These are phyloP conservation scores for Brassica rapa DNA, from an alignment of 345 rosid genomes.

Conservation along the genomic window DNA sequence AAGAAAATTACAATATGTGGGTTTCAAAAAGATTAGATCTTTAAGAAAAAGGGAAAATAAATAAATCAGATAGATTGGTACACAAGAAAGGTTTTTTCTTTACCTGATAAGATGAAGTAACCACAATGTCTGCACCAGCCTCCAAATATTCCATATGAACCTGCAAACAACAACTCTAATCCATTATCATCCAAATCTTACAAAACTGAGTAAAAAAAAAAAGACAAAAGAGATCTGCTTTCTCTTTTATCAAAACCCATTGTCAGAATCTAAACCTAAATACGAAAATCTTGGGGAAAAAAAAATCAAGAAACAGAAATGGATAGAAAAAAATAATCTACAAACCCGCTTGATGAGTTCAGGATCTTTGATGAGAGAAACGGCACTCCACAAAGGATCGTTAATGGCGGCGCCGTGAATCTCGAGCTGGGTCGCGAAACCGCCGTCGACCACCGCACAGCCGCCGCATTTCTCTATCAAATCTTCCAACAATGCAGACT, in stretches of 20 bases:
- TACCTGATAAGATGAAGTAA: constrained; percentile 94
- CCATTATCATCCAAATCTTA: constrained; percentile 13
- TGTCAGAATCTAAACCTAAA: not conserved
- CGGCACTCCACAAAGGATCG: constrained; percentile 94
- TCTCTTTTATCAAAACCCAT: not conserved
- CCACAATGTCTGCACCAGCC: constrained; percentile 90
- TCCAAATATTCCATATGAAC: constrained; percentile 89
- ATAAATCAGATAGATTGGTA: constrained; percentile 2
- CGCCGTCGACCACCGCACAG: constrained; percentile 91
- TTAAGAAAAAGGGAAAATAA: not conserved
- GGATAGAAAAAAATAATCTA: not conserved
- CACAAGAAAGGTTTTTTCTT: constrained; percentile 25
- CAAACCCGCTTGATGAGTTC: constrained; percentile 67
- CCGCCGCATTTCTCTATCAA: constrained; percentile 74
- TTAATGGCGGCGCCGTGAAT: constrained; percentile 77
- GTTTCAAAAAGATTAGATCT: not conserved
- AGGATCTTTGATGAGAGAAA: constrained; percentile 73
- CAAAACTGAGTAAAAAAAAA: not conserved
- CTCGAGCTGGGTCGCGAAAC: constrained; percentile 94
- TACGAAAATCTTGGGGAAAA: not conserved
- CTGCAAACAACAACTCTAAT: constrained; percentile 40
- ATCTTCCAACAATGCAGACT: constrained; percentile 57
- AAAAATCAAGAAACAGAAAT: not conserved
- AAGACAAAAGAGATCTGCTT: not conserved
- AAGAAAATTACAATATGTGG: not conserved